Conservation (phyloP, 306 rosid species). For the Quercus variabilis region DNA sequence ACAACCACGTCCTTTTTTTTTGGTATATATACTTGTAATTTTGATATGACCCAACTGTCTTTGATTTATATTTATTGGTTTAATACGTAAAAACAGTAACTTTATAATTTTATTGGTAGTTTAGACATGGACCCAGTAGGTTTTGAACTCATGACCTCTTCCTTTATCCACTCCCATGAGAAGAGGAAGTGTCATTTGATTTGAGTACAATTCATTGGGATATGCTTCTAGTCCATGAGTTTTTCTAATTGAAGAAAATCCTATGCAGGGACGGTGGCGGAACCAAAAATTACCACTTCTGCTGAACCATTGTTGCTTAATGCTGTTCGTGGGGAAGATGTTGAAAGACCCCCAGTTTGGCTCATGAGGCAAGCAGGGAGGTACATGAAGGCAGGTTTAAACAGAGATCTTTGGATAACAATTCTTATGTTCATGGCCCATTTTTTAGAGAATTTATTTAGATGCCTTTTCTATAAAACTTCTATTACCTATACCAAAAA, state of each 20-base stretch:
- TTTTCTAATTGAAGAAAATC: constrained; percentile 20
- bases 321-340: constrained; percentile 74
- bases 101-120: too few species aligned
- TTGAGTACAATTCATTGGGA: background rate
- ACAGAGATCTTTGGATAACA: constrained; percentile 12
- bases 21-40: too few species aligned
- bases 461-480: background rate
- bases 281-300: constrained; percentile 44
- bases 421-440: background rate
- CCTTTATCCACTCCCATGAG: too few species aligned
- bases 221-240: background rate
- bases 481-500: too few species aligned
- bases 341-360: constrained; percentile 99
- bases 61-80: background rate
- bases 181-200: background rate
- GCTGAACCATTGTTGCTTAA: constrained; percentile 79
- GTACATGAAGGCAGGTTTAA: constrained; percentile 97
- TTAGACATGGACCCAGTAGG: too few species aligned
- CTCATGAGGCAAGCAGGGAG: constrained; percentile 99
- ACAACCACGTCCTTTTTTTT: background rate
- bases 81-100: background rate
- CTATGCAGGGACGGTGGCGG: constrained; percentile 63
- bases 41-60: too few species aligned
- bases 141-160: too few species aligned
- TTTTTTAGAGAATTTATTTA: background rate